Evolutionary conservation across 202 grass and related monocot species (phyloP).

Genomic region (Eragrostis tef): DNA sequence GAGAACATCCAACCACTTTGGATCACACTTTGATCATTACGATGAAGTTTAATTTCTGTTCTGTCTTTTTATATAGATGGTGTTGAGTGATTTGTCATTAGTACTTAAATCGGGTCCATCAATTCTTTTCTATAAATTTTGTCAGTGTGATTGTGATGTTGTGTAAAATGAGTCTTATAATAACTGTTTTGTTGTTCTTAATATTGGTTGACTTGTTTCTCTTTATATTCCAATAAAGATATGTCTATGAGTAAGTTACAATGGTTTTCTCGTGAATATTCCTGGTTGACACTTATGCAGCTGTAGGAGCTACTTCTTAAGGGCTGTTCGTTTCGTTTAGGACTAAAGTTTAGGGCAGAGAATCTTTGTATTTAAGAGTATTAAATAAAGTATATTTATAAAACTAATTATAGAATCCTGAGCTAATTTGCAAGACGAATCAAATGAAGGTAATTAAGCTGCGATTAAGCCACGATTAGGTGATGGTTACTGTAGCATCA

Average conservation of each 20-base stretch:
- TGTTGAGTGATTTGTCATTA: not conserved
- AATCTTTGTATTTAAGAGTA: too few relatives aligned
- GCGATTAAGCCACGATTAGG: too few relatives aligned
- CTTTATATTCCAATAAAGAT: conserved; percentile 1
- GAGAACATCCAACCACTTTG: not conserved
- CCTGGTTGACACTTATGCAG: not conserved
- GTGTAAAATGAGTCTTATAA: conserved; percentile 15
- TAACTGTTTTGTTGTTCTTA: not conserved
- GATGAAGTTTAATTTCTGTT: not conserved
- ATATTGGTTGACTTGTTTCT: not conserved
- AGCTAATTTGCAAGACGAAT: too few relatives aligned
- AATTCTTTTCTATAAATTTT: not conserved
- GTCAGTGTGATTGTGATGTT: not conserved
- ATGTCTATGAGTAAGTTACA: conserved; percentile 25
- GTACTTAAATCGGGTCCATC: not conserved
- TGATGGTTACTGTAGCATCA: too few relatives aligned
- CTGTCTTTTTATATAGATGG: conserved; percentile 5
- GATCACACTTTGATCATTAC: not conserved
- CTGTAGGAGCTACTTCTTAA: not conserved
- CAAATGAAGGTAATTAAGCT: too few relatives aligned
- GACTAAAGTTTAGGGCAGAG: too few relatives aligned
- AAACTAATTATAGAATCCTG: too few relatives aligned
- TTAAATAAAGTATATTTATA: too few relatives aligned
- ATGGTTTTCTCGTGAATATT: conserved; percentile 23
- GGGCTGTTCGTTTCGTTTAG: too few relatives aligned